phyloP scores from a whole-genome alignment of 257 asterid genomes.

The Plantago major region DNA sequence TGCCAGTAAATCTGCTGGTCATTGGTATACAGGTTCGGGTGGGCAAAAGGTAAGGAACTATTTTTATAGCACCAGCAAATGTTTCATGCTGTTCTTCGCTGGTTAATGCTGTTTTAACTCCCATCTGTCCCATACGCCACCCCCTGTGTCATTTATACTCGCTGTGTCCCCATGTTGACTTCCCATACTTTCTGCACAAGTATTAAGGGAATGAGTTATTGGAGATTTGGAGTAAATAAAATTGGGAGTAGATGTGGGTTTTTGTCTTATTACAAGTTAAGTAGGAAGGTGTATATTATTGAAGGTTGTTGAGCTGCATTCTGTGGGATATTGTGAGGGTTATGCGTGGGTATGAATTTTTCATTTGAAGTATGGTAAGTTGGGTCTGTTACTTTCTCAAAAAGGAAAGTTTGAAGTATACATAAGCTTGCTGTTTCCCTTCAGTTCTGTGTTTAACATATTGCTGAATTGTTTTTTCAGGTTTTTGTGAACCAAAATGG shows the following conservation, averaged over 20 bases:
- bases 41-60: constrained; percentile 65
- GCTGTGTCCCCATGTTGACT: no score
- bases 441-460: background rate
- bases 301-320: background rate
- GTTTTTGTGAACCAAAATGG: constrained; percentile 75
- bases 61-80: background rate
- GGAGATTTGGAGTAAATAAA: no score
- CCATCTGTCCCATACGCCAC: background rate
- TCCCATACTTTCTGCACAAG: no score
- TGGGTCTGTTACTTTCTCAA: no score
- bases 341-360: no score
- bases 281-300: background rate
- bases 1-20: constrained; percentile 60
- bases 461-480: constrained; percentile 36
- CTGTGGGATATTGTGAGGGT: no score
- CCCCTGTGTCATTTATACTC: background rate
- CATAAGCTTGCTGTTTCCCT: background rate
- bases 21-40: constrained; percentile 59
- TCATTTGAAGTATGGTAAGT: no score
- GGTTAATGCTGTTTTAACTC: background rate
- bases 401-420: no score
- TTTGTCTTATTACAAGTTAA: no score
- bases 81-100: background rate
- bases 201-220: no score
- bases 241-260: no score